Base-by-base conservation (phyloP, 371 early-diverging fungal genomes). In the Mortierella sp. region DNA sequence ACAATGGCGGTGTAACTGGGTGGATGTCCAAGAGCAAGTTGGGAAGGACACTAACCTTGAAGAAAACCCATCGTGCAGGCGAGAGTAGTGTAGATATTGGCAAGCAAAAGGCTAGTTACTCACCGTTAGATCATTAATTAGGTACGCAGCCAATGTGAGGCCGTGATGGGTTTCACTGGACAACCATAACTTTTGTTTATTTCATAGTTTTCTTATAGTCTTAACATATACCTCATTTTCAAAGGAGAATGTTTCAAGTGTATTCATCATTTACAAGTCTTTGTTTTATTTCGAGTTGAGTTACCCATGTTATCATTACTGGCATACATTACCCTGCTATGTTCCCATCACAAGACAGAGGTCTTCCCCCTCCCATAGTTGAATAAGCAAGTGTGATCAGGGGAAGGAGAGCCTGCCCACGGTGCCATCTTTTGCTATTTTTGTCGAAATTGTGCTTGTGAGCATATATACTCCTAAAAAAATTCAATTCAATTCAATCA, bases 21-120 rank as follows among this genome's bases (percentile, higher is more conserved):
- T 78, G 78, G 78, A 70, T 78, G 78, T 62, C 64, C 52, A 79
- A 71, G 67, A 69, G 75, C 59, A 80, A 72, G 69, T 35, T 80
- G 18, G 81, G 81, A 62, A 65, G 81, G 11, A 51, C 70, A n/a
- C 24, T 80, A 54, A 80, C 81, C 6, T 24, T 66, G 28, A 80
- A 75, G 60, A 80, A 75, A 66, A 66, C 64, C 8, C 66, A 69
- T 26, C 45, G 68, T 20, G 45, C 55, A n/a, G 70, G 74, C 20
- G 64, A 57, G 51, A 68, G 77, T 35, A 68, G 77, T 35, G 59
- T 68, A 10, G 77, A 77, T 22, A 55, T 57, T n/a, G 55, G 72
- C 20, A 66, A 24, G 35, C 55, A 59, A 30, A 64, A 45, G 30
- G 52, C 45, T 8, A 51, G 39, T 22, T 74, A 68, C 40, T 24